A percentile compares a stretch with the other conserved stretches of the same genome.
Conservation (phyloP, 2,329 filamentous ascomycete species). For the Sphaerulina vaccinii region DNA sequence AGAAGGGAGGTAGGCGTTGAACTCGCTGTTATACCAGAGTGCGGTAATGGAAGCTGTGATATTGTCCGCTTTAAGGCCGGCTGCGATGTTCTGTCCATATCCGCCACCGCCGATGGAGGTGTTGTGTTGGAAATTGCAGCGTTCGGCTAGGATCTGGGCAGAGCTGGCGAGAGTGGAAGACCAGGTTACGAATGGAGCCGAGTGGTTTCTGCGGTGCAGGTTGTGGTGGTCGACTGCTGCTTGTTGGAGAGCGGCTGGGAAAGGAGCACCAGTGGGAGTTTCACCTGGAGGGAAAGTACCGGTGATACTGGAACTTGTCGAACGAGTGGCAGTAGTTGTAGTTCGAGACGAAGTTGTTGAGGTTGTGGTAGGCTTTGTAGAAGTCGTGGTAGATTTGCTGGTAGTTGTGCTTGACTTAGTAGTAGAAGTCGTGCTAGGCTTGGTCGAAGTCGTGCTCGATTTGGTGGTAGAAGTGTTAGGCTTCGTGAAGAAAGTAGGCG, state of each 20-base stretch:
- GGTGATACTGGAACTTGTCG: not conserved
- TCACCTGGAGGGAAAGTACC: not conserved
- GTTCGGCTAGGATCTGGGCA: constrained; percentile 61
- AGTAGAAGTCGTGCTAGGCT: not conserved
- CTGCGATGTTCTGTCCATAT: constrained; percentile 93
- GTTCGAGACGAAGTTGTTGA: not conserved
- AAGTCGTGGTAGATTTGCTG: not conserved
- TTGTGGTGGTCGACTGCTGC: constrained; percentile 16
- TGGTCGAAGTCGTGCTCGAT: not conserved
- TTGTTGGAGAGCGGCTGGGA: not conserved
- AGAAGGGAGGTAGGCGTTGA: constrained; percentile 53
- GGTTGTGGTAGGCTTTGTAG: not conserved
- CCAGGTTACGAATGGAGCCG: constrained; percentile 58
- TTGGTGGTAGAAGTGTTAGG: not conserved
- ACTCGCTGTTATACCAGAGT: constrained; percentile 83
- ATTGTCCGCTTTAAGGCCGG: constrained; percentile 54
- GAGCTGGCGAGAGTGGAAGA: constrained; percentile 60
- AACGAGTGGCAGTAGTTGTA: not conserved
- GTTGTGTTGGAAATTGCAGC: constrained; percentile 72
- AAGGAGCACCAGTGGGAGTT: not conserved
- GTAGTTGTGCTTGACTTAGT: not conserved
- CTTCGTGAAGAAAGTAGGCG: too few relatives aligned
- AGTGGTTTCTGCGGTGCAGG: constrained; percentile 20
- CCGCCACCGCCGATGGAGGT: constrained; percentile 63
- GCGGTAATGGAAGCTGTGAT: constrained; percentile 69